Evolutionary conservation across 1,284 basidiomycete genomes (phyloP).

Genomic region (Ganoderma lucidum): DNA sequence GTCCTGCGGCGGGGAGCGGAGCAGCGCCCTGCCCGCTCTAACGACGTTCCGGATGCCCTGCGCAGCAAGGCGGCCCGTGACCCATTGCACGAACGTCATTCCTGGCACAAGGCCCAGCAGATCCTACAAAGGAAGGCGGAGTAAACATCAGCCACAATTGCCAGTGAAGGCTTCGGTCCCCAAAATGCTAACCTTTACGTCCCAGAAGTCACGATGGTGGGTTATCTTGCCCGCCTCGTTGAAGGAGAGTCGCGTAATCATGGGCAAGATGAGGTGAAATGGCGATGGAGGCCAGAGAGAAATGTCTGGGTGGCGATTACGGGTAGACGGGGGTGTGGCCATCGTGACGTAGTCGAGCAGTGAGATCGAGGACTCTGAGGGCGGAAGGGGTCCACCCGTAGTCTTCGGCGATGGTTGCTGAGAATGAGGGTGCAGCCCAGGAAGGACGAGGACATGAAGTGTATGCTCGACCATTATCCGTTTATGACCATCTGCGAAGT

Average conservation of each 20-base stretch:
- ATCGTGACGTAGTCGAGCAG: not conserved
- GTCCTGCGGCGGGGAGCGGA: constrained; percentile 30
- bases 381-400: not conserved
- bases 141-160: not conserved
- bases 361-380: not conserved
- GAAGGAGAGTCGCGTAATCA: constrained; percentile 74
- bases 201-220: constrained; percentile 79
- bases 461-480: constrained; percentile 75
- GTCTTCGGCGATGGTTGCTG: constrained; percentile 1
- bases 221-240: constrained; percentile 79
- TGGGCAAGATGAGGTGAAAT: constrained; percentile 71
- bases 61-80: constrained; percentile 65
- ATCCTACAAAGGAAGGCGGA: constrained; percentile 49
- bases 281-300: constrained; percentile 68
- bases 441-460: constrained; percentile 48
- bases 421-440: constrained; percentile 43
- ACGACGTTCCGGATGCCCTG: constrained; percentile 52
- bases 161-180: not conserved
- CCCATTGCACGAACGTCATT: constrained; percentile 69
- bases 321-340: constrained; percentile 11
- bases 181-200: constrained; percentile 49
- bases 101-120: constrained; percentile 74
- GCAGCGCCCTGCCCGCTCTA: constrained; percentile 36
- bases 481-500: constrained; percentile 66
- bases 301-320: constrained; percentile 44